These are phyloP conservation scores for Prunus yedoensis DNA, from an alignment of 331 rosid species.

Conservation along the genomic window DNA sequence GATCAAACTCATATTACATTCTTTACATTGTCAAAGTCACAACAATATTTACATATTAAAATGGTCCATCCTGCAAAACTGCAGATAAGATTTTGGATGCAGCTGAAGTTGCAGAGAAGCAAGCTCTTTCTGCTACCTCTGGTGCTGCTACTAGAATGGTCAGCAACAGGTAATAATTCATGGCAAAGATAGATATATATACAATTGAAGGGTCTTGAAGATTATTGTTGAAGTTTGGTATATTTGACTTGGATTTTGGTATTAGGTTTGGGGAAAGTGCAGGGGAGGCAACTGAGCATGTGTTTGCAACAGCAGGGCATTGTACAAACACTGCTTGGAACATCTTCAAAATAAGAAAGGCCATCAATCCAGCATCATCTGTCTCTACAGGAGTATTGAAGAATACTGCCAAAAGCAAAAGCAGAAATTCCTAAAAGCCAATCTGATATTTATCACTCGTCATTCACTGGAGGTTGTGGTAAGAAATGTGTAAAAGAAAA, in stretches of 20 bases:
- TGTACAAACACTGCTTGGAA: constrained; percentile 84
- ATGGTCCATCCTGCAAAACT: background rate
- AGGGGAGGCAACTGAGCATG: constrained; percentile 80
- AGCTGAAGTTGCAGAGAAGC: constrained; percentile 90
- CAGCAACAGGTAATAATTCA: constrained; percentile 44
- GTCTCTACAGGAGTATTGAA: constrained; percentile 53
- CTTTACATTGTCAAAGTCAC: background rate
- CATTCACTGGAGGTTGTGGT: background rate
- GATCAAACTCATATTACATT: background rate
- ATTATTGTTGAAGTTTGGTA: too few species aligned
- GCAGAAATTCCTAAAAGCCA: background rate
- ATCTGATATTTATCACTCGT: background rate
- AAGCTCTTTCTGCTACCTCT: constrained; percentile 75
- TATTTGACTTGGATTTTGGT: background rate
- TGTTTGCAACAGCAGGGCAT: constrained; percentile 79
- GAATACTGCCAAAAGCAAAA: constrained; percentile 44
- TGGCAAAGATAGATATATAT: background rate
- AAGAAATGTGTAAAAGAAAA: background rate
- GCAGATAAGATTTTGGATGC: constrained; percentile 90
- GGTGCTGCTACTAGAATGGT: constrained; percentile 62
- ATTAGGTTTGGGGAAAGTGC: constrained; percentile 82
- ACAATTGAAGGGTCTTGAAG: background rate
- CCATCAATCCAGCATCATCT: constrained; percentile 77
- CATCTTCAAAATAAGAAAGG: constrained; percentile 73
- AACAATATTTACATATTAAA: background rate